Evolutionary conservation across 2,329 filamentous ascomycete species (phyloP).

Genomic region (Colletotrichum sp.): DNA sequence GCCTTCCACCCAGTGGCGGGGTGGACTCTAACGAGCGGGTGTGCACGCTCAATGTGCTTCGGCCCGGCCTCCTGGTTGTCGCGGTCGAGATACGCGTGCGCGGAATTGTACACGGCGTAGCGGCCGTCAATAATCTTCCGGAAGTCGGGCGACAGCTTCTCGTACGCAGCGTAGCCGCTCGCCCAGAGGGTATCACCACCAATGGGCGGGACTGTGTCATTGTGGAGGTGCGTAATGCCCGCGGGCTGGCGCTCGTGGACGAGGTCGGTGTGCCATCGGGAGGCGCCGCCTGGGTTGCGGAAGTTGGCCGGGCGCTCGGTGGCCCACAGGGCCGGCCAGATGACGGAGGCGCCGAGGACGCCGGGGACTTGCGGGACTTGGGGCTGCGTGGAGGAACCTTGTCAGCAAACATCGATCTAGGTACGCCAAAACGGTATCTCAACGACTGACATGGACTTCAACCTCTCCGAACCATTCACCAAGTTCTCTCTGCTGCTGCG

Average conservation of each 20-base stretch:
- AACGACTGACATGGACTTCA: conserved; percentile 67
- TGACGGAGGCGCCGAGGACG: conserved; percentile 65
- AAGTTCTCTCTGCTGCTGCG: conserved; percentile 66
- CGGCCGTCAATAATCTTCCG: conserved; percentile 72
- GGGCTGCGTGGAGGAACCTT: conserved; percentile 46
- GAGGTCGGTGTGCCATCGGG: conserved; percentile 72
- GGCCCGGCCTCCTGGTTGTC: conserved; percentile 64
- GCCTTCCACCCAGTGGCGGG: conserved; percentile 78
- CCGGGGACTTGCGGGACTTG: conserved; percentile 75
- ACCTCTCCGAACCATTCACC: conserved; percentile 69
- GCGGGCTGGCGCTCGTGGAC: conserved; percentile 75
- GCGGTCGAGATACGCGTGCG: conserved; percentile 71
- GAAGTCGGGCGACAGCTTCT: conserved; percentile 74
- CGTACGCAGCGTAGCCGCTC: conserved; percentile 72
- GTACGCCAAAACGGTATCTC: too few relatives aligned
- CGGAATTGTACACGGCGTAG: conserved; percentile 67
- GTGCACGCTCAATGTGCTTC: conserved; percentile 68
- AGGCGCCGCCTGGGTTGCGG: conserved; percentile 69
- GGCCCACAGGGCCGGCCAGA: conserved; percentile 72
- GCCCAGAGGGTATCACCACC: conserved; percentile 79
- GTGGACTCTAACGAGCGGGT: conserved; percentile 73
- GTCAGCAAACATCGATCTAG: neutral
- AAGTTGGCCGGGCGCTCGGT: conserved; percentile 66
- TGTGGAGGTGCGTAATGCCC: conserved; percentile 72
- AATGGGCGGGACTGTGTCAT: conserved; percentile 66